Evolutionary conservation across 176 grass and related monocot species (phyloP).

Genomic region (Stipa capillata): DNA sequence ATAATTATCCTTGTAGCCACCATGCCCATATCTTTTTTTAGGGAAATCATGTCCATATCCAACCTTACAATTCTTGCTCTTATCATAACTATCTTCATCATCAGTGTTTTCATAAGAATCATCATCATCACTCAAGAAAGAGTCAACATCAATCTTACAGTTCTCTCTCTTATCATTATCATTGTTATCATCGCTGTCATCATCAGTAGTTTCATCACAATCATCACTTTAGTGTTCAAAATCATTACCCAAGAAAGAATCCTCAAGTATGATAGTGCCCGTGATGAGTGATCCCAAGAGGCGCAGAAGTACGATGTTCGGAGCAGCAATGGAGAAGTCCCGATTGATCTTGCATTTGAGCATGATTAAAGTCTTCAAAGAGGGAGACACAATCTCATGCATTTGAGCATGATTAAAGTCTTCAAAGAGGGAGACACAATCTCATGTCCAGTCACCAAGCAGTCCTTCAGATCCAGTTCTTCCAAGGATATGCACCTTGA

Average conservation of each 20-base stretch:
- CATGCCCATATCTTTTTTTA: neutral
- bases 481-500: conserved; percentile 19
- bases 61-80: neutral
- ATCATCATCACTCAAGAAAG: neutral
- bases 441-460: neutral
- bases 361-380: conserved; percentile 6
- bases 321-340: neutral
- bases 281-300: neutral
- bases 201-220: conserved; percentile 8
- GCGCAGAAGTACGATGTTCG: neutral
- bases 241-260: neutral
- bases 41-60: neutral
- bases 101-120: neutral
- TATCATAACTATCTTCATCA: neutral
- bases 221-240: conserved; percentile 8
- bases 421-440: conserved; percentile 2
- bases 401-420: conserved; percentile 4
- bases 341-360: neutral
- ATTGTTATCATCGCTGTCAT: neutral
- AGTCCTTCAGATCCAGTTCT: conserved; percentile 12
- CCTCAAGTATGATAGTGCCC: conserved; percentile 16
- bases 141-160: neutral
- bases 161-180: neutral
- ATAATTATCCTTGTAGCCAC: neutral
- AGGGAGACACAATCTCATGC: neutral